phyloP scores from a whole-genome alignment of 306 rosid genomes.

The Erythrophleum fordii region DNA sequence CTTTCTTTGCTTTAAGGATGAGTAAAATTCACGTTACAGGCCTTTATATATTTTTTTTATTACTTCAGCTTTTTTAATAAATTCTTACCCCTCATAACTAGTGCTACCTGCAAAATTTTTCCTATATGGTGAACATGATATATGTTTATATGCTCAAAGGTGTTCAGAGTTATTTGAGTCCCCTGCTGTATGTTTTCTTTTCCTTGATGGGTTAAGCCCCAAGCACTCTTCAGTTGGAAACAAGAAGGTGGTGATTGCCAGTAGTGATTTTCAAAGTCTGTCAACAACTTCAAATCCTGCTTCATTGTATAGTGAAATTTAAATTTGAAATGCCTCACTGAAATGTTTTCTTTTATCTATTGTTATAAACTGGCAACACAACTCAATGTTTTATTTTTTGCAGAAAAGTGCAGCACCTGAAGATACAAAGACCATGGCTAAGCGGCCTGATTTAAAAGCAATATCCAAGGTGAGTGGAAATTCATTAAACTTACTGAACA shows the following conservation, averaged over 20 bases:
- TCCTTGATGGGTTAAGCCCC: neutral
- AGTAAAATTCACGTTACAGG: neutral
- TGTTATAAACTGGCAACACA: neutral
- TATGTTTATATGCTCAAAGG: neutral
- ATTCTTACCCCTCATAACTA: neutral
- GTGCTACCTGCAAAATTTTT: neutral
- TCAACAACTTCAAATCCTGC: constrained; percentile 6
- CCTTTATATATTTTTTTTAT: neutral
- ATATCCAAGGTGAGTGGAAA: constrained; percentile 67
- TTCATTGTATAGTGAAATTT: constrained; percentile 21
- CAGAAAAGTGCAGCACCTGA: constrained; percentile 43
- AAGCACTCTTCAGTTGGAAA: neutral
- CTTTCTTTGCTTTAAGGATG: neutral
- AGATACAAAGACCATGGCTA: constrained; percentile 48
- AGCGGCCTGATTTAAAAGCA: constrained; percentile 96
- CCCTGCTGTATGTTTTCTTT: neutral
- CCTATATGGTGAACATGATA: neutral
- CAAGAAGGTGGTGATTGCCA: constrained; percentile 6
- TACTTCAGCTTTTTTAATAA: neutral
- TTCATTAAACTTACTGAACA: neutral
- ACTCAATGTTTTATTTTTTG: constrained; percentile 9
- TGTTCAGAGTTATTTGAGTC: neutral
- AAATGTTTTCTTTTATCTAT: neutral
- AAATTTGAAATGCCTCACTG: neutral
- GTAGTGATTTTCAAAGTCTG: constrained; percentile 15